Percentiles rank a stretch among this genome's conserved stretches.
Conservation (phyloP, 208 protist genomes). For the Trypanosoma congolense region DNA sequence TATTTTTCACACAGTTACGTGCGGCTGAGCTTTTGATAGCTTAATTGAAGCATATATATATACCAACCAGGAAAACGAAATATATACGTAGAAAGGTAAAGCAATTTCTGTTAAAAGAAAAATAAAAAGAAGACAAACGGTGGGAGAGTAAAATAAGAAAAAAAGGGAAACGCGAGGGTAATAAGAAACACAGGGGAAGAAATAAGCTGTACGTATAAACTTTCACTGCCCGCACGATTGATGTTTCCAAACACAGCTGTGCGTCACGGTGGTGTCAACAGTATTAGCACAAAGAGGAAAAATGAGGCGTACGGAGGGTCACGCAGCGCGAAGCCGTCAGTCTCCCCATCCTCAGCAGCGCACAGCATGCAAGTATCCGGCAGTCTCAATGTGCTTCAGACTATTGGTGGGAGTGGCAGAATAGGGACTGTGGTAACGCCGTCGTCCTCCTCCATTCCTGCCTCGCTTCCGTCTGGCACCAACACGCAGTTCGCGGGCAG, state of each 20-base stretch:
- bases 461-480: neutral
- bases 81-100: no score
- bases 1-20: no score
- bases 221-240: no score
- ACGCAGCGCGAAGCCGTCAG: neutral
- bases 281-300: neutral
- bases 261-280: neutral
- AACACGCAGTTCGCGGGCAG: neutral
- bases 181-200: neutral
- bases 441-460: neutral
- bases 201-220: neutral
- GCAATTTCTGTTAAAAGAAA: no score
- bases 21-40: no score
- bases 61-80: no score
- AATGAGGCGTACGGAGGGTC: neutral
- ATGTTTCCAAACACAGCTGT: neutral
- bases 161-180: neutral
- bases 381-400: neutral
- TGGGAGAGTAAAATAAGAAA: conserved; percentile 8
- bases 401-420: neutral
- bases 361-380: neutral
- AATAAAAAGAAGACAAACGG: no score
- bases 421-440: neutral
- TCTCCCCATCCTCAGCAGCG: neutral
- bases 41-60: no score